Percentiles rank a stretch among this genome's conserved stretches.
Conservation (phyloP, 2,329 filamentous ascomycete genomes). For the Nigrograna mackinnonii region DNA sequence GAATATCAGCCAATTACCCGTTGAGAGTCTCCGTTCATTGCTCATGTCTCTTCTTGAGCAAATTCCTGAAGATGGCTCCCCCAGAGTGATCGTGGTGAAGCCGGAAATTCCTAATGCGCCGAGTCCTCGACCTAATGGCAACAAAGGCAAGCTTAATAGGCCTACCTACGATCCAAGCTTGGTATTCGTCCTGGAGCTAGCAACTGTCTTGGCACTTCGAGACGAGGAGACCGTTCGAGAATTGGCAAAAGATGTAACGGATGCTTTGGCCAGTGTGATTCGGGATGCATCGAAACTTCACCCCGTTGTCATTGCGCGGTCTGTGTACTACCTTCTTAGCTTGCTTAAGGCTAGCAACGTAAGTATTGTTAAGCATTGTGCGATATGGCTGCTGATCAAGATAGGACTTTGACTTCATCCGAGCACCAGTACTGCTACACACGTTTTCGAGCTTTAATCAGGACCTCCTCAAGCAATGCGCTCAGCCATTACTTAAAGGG, state of each 20-base stretch:
- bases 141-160: conserved; percentile 58
- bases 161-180: conserved; percentile 82
- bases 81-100: conserved; percentile 86
- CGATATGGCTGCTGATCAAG: conserved; percentile 1
- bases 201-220: conserved; percentile 78
- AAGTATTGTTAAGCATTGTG: conserved; percentile 43
- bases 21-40: conserved; percentile 62
- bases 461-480: conserved; percentile 74
- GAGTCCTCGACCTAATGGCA: conserved; percentile 63
- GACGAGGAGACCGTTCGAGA: conserved; percentile 72
- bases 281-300: conserved; percentile 80
- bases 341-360: conserved; percentile 85
- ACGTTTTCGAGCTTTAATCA: conserved; percentile 86
- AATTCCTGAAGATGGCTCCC: conserved; percentile 82
- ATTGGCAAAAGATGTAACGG: conserved; percentile 79
- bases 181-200: conserved; percentile 89
- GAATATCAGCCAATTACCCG: conserved; percentile 74
- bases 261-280: conserved; percentile 78
- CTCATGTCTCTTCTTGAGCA: conserved; percentile 77
- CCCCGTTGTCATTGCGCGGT: conserved; percentile 78
- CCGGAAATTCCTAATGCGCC: conserved; percentile 73
- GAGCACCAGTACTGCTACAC: conserved; percentile 88
- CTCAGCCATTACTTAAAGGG: conserved; percentile 76
- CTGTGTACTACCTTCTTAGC: conserved; percentile 83
- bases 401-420: conserved; percentile 86